phyloP scores from a whole-genome alignment of 345 rosid genomes.

The Viola odorata region DNA sequence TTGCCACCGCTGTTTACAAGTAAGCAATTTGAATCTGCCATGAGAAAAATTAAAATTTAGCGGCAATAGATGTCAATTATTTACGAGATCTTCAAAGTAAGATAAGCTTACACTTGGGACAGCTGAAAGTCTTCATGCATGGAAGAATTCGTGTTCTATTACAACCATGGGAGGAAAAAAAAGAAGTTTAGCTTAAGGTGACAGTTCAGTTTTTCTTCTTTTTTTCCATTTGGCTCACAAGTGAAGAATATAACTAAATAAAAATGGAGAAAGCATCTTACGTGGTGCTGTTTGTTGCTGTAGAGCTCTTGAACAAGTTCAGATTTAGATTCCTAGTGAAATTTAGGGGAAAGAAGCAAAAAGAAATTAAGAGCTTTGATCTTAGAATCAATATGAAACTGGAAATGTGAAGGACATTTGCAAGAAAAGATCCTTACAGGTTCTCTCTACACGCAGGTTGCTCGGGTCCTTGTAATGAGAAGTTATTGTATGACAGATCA shows the following conservation, averaged over 20 bases:
- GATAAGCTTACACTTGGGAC: conserved; percentile 36
- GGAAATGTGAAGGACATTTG: not conserved
- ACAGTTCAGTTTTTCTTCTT: not conserved
- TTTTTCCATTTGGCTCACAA: not conserved
- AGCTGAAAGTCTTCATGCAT: conserved; percentile 33
- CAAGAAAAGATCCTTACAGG: conserved; percentile 26
- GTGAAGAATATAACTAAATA: not conserved
- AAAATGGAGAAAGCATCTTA: conserved; percentile 20
- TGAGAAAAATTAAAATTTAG: not conserved
- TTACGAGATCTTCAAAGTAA: not conserved
- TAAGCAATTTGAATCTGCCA: conserved; percentile 12
- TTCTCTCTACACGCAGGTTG: conserved; percentile 45
- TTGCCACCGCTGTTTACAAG: conserved; percentile 19
- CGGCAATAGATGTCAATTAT: not conserved
- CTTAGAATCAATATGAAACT: not conserved
- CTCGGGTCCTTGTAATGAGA: conserved; percentile 43
- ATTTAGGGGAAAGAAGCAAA: not conserved
- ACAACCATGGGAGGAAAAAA: not conserved
- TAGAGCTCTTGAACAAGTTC: conserved; percentile 41
- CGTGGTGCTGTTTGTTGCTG: conserved; percentile 20
- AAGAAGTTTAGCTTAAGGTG: not conserved
- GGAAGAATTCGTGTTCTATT: not conserved
- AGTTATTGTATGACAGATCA: conserved; percentile 74
- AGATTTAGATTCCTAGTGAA: conserved; percentile 33
- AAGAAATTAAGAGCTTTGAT: not conserved